Evolutionary conservation across 306 rosid species (phyloP), one percentile per base, ranked within the genome.

Genomic region (Oxytropis ochrocephala): DNA sequence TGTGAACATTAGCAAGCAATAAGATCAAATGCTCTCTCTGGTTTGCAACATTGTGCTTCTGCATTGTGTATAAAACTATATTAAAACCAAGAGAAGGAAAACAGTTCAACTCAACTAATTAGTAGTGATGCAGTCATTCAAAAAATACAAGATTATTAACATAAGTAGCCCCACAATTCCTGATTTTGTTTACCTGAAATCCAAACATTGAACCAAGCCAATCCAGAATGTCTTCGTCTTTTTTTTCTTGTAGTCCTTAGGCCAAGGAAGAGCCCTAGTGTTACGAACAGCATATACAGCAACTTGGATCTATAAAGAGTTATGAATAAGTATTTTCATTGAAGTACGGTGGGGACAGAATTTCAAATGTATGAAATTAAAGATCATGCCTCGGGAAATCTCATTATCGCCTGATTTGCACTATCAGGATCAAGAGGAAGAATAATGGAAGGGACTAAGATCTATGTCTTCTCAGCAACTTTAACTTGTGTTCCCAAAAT

Each of bases 381-480:
- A 48, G 12, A 76, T 14, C 75, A 6, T 80, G 75, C 98, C 98
- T 90, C 98, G 5, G 96, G 97, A 52, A 86, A 91, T 87, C 53
- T 87, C 98, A 90, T 94, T 74, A 94, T 90, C 17, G 97, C 90
- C 78, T 94, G 98, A 73, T 87, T 84, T 57, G 87, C 88, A 85
- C 98, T 94, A 62, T 90, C 98, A 72, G 96, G 98, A 87, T 94
- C n/a, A n/a, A n/a, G n/a, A n/a, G n/a, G n/a, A n/a, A n/a, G n/a
- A n/a, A n/a, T n/a, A n/a, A n/a, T n/a, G 87, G 75, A 94, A 14
- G 98, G 97, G 69, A 88, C 92, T 69, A 80, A 83, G 50, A 90
- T 86, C 89, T 90, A 87, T 10, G 97, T 88, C 82, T 94, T 94
- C 83, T 90, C 95, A 38, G 96, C 92, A 81, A 94, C 96, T 84